These are phyloP conservation scores for Turnera subulata DNA, from an alignment of 345 rosid genomes.

Conservation along the genomic window DNA sequence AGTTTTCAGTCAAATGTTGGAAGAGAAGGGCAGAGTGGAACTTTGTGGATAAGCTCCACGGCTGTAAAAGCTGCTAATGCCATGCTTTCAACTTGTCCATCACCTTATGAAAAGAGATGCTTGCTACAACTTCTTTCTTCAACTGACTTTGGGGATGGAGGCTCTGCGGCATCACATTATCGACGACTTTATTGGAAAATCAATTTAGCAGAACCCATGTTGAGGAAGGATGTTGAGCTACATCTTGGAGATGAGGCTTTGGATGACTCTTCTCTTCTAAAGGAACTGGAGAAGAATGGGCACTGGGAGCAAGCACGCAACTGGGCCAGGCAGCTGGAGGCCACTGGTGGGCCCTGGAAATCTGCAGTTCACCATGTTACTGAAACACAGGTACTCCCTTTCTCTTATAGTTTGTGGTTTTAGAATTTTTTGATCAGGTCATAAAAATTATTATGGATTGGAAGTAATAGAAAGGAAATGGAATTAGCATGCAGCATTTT, in stretches of 20 bases:
- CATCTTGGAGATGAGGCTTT: conserved; percentile 79
- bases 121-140: conserved; percentile 85
- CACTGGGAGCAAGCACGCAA: conserved; percentile 97
- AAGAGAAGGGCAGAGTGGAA: conserved; percentile 62
- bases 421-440: too few relatives aligned
- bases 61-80: conserved; percentile 94
- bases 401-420: too few relatives aligned
- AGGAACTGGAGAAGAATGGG: conserved; percentile 74
- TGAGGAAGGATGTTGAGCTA: conserved; percentile 60
- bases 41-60: conserved; percentile 79
- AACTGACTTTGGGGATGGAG: conserved; percentile 95
- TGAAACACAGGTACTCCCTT: conserved; percentile 74
- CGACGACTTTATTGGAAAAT: conserved; percentile 86
- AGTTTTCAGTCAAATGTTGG: conserved; percentile 46
- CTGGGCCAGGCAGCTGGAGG: conserved; percentile 98
- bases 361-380: conserved; percentile 84
- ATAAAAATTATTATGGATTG: too few relatives aligned
- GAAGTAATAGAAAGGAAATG: too few relatives aligned
- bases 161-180: conserved; percentile 68
- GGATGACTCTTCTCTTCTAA: conserved; percentile 85
- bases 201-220: conserved; percentile 84
- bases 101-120: conserved; percentile 96
- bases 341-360: conserved; percentile 81
- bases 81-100: conserved; percentile 79
- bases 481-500: too few relatives aligned